Evolutionary conservation across 2,329 filamentous ascomycete species (phyloP), one percentile per base, ranked within the genome.

Genomic region (Colletotrichum lindemuthianum): DNA sequence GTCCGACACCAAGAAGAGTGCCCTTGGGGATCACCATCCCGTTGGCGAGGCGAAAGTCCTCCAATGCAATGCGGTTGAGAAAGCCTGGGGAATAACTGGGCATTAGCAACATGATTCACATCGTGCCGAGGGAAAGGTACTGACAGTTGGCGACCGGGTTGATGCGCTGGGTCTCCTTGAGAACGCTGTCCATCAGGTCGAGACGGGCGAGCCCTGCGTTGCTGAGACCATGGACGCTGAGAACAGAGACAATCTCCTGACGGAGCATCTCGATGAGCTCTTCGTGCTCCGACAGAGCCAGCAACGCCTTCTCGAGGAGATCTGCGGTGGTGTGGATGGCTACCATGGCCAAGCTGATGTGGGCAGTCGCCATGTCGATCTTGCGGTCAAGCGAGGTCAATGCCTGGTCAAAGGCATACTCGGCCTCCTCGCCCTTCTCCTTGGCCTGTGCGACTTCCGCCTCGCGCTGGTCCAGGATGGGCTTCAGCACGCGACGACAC

Each of bases 321-420:
- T 50, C 48, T 11, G 48, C 48, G 8, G 48, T 50, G 33, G 48
- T 50, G 11, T 50, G 48, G 24, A 50, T 50, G 11, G 48, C 48
- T 3, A 50, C 48, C 48, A 37, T 50, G 13, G 48, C 48, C 8
- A 50, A 50, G n/a, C 48, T 50, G 33, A 50, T 50, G 39, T 41
- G 48, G 7, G 48, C 24, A 24, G 24, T 24, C 24, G 24, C 24
- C 24, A 24, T 24, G 24, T 24, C 24, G 24, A 24, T 24, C 24
- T 24, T 24, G 24, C 24, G 24, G 24, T 24, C 24, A 4, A 24
- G 24, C 24, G 24, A 24, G 24, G 24, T 24, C 24, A 24, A 24
- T 24, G 24, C 24, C 24, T 24, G 24, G 24, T 24, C 24, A 24
- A 24, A 24, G 24, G 24, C 24, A 24, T 24, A 24, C 24, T 24